phyloP scores from a whole-genome alignment of 257 asterid species.

The Misopates orontium region DNA sequence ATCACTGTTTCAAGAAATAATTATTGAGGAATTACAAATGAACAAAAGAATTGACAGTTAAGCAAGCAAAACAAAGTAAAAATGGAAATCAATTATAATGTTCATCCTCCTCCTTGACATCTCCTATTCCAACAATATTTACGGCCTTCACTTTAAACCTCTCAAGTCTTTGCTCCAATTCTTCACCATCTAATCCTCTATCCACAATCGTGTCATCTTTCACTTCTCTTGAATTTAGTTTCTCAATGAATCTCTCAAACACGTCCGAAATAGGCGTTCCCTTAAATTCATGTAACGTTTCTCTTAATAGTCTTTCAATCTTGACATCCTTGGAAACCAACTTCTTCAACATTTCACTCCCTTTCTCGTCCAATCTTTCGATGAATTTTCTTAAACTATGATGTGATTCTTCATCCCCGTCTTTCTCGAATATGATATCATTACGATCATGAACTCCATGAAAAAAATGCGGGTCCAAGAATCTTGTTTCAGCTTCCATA shows the following conservation, averaged over 20 bases:
- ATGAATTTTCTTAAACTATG: conserved; percentile 16
- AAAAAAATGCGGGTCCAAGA: background rate
- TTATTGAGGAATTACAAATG: no score
- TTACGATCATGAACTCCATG: background rate
- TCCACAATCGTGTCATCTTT: conserved; percentile 1
- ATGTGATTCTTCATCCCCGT: conserved; percentile 7
- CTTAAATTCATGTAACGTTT: conserved; percentile 24
- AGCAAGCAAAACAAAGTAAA: no score
- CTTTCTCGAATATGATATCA: background rate
- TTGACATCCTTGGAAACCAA: conserved; percentile 24
- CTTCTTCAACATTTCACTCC: conserved; percentile 34
- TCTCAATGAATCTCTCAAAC: conserved; percentile 30
- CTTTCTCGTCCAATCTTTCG: conserved; percentile 28
- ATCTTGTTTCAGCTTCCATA: background rate
- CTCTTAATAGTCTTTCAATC: conserved; percentile 11
- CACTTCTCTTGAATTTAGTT: conserved; percentile 10
- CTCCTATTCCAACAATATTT: conserved; percentile 22
- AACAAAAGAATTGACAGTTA: no score
- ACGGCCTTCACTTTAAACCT: conserved; percentile 25
- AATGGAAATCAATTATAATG: background rate
- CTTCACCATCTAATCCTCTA: conserved; percentile 24
- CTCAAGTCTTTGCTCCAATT: conserved; percentile 21
- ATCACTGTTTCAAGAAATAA: no score
- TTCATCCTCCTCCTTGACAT: conserved; percentile 11
- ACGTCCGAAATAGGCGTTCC: conserved; percentile 3